These are phyloP conservation scores for Tricholoma flavovirens DNA, from an alignment of 768 basidiomycete genomes.

Conservation along the genomic window DNA sequence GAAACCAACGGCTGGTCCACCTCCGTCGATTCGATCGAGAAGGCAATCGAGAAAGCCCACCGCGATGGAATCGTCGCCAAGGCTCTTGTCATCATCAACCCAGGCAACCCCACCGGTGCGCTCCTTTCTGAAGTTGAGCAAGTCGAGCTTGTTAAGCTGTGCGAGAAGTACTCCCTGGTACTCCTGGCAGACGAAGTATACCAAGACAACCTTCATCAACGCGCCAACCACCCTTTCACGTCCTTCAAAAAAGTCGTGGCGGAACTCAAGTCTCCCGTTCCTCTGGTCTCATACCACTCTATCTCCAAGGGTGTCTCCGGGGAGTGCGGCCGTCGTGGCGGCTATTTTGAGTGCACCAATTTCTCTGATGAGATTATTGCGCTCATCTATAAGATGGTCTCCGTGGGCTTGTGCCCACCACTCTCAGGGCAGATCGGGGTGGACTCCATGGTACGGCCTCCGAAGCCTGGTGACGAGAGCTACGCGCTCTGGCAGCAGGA, in stretches of 20 bases:
- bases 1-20: conserved; percentile 83
- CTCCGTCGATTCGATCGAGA: conserved; percentile 58
- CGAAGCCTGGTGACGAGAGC: conserved; percentile 66
- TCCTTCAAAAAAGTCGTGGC: conserved; percentile 90
- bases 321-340: conserved; percentile 96
- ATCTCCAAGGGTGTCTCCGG: conserved; percentile 96
- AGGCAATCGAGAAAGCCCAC: conserved; percentile 59
- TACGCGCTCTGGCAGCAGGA: conserved; percentile 81
- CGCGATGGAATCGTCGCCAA: conserved; percentile 60
- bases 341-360: conserved; percentile 93
- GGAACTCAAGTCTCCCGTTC: conserved; percentile 59
- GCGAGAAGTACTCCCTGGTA: conserved; percentile 79
- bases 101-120: conserved; percentile 94
- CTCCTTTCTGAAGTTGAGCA: conserved; percentile 71
- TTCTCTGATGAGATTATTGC: conserved; percentile 71
- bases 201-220: conserved; percentile 84
- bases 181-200: conserved; percentile 99
- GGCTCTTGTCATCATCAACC: conserved; percentile 96
- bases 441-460: conserved; percentile 91
- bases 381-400: conserved; percentile 95
- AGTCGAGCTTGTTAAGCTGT: conserved; percentile 71
- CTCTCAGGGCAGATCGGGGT: conserved; percentile 90
- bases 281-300: conserved; percentile 94
- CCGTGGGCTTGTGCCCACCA: conserved; percentile 85
- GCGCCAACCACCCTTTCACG: conserved; percentile 65